Evolutionary conservation across 169 alveolate genomes (phyloP), one percentile per base, ranked within the genome.

Genomic region (Cryptosporidium sp.): DNA sequence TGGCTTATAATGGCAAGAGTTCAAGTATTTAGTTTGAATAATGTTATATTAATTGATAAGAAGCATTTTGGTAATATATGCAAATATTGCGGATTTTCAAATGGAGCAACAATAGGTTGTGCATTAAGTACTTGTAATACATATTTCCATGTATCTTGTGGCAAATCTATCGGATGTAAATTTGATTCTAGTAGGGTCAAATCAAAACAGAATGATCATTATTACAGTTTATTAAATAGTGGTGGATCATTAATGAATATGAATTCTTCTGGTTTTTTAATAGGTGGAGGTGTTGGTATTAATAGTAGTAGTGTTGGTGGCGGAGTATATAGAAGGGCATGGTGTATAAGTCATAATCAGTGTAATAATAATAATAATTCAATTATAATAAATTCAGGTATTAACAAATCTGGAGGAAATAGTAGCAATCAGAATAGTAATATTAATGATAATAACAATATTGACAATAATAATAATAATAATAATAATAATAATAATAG

Each of bases 61-160:
- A 60, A 65, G 21, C 51, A 80, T 26, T 80, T 80, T 80, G 70
- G 70, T 31, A 80, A 80, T 48, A 18, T 37, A 3, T 80, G 89
- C 29, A 37, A 39, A n/a, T 80, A 80, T 51, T 80, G 89, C 48
- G 89, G 89, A 26, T 80, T 62, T 23, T 45, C 61, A 33, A 65
- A 10, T 51, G 89, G 89, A 2, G 75, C 65, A 23, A 60, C 89
- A 5, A 62, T 80, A 21, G 9, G 70, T 8, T 80, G 89, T 42
- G 61, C 89, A 31, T 35, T 44, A 10, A 62, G 52, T 51, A 31
- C 62, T 29, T 80, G 89, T 42, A 26, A 42, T 37, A 80, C 52
- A 29, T n/a, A 60, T 33, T 80, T 80, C 23, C 89, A 80, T 51
- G 75, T 80, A 21, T 80, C 89, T 12, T 80, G 89, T 65, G 89